phyloP scores from a whole-genome alignment of 306 rosid species.

The Cercis canadensis region DNA sequence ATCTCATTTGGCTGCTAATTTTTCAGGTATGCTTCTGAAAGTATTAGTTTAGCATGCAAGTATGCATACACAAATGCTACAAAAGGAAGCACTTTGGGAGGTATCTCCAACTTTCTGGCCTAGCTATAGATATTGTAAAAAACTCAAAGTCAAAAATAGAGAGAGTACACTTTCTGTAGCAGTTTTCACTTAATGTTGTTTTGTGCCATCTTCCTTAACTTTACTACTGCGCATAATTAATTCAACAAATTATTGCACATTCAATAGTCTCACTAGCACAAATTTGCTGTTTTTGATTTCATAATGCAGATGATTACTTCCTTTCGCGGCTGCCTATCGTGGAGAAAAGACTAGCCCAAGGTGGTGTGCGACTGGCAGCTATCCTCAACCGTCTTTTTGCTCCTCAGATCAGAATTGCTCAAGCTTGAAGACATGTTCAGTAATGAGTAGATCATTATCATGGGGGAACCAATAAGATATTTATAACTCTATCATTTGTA shows the following conservation, averaged over 20 bases:
- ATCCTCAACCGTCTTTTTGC: conserved; percentile 65
- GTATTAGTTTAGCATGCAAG: conserved; percentile 59
- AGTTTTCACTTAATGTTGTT: too few relatives aligned
- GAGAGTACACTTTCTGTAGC: too few relatives aligned
- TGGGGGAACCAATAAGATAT: too few relatives aligned
- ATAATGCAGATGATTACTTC: conserved; percentile 70
- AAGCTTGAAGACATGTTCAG: conserved; percentile 42
- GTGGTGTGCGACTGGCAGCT: conserved; percentile 78
- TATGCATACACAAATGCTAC: conserved; percentile 62
- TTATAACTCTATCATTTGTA: too few relatives aligned
- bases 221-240: too few relatives aligned
- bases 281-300: neutral
- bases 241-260: too few relatives aligned
- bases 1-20: neutral
- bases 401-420: conserved; percentile 55
- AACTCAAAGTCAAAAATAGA: too few relatives aligned
- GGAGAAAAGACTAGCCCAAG: conserved; percentile 87
- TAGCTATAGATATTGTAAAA: too few relatives aligned
- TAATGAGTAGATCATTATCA: too few relatives aligned
- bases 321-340: conserved; percentile 78
- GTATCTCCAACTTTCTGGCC: too few relatives aligned
- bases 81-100: conserved; percentile 53
- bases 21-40: conserved; percentile 64
- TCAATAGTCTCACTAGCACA: too few relatives aligned
- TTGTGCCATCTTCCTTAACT: too few relatives aligned